Conservation (phyloP, 441 rosid genomes). For the Sinapis alba region DNA sequence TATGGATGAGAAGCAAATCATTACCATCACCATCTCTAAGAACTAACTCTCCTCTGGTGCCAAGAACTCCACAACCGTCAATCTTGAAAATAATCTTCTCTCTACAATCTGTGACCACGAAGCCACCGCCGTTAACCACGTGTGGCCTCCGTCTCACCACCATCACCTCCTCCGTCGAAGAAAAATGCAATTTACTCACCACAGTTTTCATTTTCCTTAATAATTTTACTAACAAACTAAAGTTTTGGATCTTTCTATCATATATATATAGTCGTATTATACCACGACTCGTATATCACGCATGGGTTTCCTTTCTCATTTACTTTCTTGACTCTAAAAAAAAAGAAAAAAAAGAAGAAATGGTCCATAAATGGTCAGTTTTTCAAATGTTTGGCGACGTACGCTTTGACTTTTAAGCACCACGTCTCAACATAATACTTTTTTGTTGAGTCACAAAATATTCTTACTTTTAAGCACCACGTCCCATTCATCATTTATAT, state of each 20-base stretch:
- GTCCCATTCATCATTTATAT: too few species aligned
- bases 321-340: slow-evolving; percentile 34
- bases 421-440: not conserved
- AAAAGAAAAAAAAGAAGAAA: slow-evolving; percentile 14
- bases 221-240: slow-evolving; percentile 11
- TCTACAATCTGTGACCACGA: slow-evolving; percentile 69
- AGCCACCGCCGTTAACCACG: slow-evolving; percentile 75
- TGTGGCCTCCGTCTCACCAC: slow-evolving; percentile 77
- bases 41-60: slow-evolving; percentile 59
- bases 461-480: too few species aligned
- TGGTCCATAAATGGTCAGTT: slow-evolving; percentile 14
- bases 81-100: slow-evolving; percentile 68
- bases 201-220: slow-evolving; percentile 39
- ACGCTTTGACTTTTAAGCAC: slow-evolving; percentile 10
- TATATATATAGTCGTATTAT: slow-evolving; percentile 22
- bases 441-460: not conserved
- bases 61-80: slow-evolving; percentile 87
- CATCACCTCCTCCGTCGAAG: slow-evolving; percentile 51
- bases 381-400: slow-evolving; percentile 38
- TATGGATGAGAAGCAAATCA: slow-evolving; percentile 67
- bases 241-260: not conserved
- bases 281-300: too few species aligned
- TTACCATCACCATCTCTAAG: slow-evolving; percentile 58
- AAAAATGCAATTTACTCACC: slow-evolving; percentile 71
- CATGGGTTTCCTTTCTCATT: slow-evolving; percentile 6